Evolutionary conservation across 345 rosid genomes (phyloP).

Genomic region (Noccaea bulbosa): DNA sequence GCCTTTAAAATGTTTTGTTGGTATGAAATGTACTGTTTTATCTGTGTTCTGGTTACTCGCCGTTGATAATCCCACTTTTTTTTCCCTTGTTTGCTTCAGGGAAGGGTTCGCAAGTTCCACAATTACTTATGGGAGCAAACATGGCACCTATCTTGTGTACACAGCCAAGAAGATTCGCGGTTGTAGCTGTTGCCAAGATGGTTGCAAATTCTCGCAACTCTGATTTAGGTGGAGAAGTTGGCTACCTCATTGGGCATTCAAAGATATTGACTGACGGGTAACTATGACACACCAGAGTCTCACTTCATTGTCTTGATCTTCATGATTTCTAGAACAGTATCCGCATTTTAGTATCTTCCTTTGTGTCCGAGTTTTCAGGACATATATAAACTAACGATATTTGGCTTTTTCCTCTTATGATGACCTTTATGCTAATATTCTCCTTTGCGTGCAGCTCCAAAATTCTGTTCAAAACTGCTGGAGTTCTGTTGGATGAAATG

Average conservation of each 20-base stretch:
- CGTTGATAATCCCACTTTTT: not conserved
- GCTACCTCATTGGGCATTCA: constrained; percentile 90
- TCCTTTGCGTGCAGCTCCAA: constrained; percentile 60
- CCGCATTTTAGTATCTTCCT: not conserved
- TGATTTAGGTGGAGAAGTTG: constrained; percentile 84
- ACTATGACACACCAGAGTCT: not conserved
- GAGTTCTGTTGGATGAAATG: constrained; percentile 92
- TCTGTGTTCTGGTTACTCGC: not conserved
- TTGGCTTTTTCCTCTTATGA: not conserved
- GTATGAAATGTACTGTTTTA: not conserved
- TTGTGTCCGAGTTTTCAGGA: not conserved
- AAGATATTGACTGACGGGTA: constrained; percentile 72
- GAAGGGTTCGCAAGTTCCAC: constrained; percentile 97
- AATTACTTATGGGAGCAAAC: constrained; percentile 76
- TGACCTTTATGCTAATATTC: not conserved
- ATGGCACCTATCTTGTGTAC: constrained; percentile 82
- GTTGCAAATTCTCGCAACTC: constrained; percentile 84
- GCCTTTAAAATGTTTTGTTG: not conserved
- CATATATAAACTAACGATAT: not conserved
- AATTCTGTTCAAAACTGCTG: constrained; percentile 93
- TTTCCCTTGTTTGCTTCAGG: constrained; percentile 49
- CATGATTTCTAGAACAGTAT: not conserved
- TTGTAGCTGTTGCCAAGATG: constrained; percentile 94
- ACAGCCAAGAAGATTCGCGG: constrained; percentile 95
- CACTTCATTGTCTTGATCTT: not conserved